Evolutionary conservation across 2,329 filamentous ascomycete species (phyloP).

Genomic region (Colletotrichum sp.): DNA sequence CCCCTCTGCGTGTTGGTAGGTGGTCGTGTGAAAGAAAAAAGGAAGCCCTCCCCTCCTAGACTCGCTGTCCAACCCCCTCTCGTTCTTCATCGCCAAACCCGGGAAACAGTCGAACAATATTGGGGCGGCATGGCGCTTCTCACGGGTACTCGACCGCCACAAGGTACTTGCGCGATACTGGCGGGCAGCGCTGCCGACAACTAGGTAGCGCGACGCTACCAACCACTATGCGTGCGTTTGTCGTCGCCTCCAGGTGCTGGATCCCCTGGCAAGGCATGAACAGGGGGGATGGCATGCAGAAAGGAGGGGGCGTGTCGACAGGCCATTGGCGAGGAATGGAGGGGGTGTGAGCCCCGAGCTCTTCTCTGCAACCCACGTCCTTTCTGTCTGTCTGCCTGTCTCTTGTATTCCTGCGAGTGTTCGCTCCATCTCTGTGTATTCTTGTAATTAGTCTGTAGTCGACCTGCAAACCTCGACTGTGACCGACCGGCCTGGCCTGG

Average conservation of each 20-base stretch:
- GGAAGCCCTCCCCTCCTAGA: not conserved
- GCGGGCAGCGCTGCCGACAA: not conserved
- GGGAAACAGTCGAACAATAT: constrained; percentile 26
- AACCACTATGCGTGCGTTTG: constrained; percentile 2
- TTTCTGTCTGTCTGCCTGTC: not conserved
- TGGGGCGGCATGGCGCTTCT: constrained; percentile 33
- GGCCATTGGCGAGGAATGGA: constrained; percentile 6
- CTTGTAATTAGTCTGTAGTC: not conserved
- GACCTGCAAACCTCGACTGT: not conserved
- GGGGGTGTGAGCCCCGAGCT: not conserved
- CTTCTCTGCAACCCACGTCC: not conserved
- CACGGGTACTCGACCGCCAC: constrained; percentile 12
- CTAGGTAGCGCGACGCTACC: not conserved
- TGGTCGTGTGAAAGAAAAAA: not conserved
- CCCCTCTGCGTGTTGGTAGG: not conserved
- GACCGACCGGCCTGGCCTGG: not conserved
- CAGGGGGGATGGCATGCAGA: constrained; percentile 17
- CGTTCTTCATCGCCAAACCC: constrained; percentile 28
- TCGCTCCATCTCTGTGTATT: not conserved
- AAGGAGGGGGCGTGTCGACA: constrained; percentile 14
- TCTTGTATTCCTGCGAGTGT: not conserved
- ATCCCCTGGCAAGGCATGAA: constrained; percentile 8
- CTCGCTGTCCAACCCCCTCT: not conserved
- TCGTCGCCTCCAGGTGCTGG: constrained; percentile 6
- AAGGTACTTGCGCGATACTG: constrained; percentile 18